Base-by-base conservation (phyloP, 371 early-diverging fungal genomes). In the Coemansia sp. region DNA sequence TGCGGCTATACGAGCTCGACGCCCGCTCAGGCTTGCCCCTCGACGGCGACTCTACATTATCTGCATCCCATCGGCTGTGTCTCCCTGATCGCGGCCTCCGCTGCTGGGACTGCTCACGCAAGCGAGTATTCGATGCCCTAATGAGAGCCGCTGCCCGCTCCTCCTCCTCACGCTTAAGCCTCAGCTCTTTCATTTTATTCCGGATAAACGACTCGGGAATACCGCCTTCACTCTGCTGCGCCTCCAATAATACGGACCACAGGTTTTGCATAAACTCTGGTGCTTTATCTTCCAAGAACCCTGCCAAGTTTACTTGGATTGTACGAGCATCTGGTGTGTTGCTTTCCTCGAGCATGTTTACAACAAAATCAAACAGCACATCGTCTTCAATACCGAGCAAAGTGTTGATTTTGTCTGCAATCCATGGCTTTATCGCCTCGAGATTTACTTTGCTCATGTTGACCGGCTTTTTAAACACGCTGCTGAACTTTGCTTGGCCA, bases 221-320 rank as follows among this genome's bases (percentile, higher is more conserved):
- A 6, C 98, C 98, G 51, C 88, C 87, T 11, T 86, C 79, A 55
- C 87, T 86, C 51, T 84, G 85, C 70, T 96, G 96, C 1, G 98
- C 97, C 72, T 93, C 93, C 42, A 96, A 68, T 20, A 98, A 83
- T 23, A 95, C 81, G n/a, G 83, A 83, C 96, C 97, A 98, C 6
- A 98, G 86, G 62, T 93, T 92, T 44, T 86, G 82, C 68, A 96
- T 86, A 80, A 98, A 97, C 6, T 67, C 71, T 47, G 85, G 85
- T 2, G 98, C 85, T 48, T 93, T 91, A 58, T 85, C 82, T 68
- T 95, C 95, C 48, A 98, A 79, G 77, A 98, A 98, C 14, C 96
- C 96, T 1, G 95, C 94, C n/a, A 98, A 83, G 72, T 94, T 92
- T 80, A 96, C 93, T 81, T 98, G 98, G 86, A 96, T 90, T 42